Conservation (phyloP, 192 early-diverging fungal species). For the Cladochytrium replicatum region DNA sequence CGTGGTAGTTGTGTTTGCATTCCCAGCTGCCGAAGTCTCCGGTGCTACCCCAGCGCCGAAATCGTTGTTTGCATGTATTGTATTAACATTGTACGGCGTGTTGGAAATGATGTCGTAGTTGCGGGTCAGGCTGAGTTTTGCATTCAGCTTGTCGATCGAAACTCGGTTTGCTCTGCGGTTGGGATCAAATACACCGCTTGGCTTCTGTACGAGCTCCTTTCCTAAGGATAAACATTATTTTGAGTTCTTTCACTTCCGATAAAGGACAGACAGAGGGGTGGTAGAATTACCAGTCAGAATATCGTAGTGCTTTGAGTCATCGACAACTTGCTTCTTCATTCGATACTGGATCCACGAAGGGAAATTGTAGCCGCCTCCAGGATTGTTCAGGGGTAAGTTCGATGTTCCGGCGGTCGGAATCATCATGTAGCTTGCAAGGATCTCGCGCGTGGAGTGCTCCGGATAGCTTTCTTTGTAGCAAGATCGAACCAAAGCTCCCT, state of each 20-base stretch:
- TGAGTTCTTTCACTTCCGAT: too few species aligned
- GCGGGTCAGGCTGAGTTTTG: too few species aligned
- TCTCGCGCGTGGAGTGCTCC: neutral
- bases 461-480: neutral
- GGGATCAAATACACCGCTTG: neutral
- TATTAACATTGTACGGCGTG: too few species aligned
- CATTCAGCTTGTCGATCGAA: neutral
- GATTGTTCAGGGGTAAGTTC: neutral
- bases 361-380: too few species aligned
- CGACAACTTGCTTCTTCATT: neutral
- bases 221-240: neutral
- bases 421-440: neutral
- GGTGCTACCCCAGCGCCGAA: too few species aligned
- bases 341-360: neutral
- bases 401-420: neutral
- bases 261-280: too few species aligned
- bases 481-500: neutral
- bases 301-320: neutral
- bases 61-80: too few species aligned
- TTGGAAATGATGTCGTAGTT: conserved; percentile 1
- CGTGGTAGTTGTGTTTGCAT: too few species aligned
- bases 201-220: neutral
- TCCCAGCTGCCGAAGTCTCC: too few species aligned
- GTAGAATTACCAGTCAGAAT: neutral
- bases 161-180: neutral